Percentiles rank a stretch among this genome's conserved stretches.
Conservation (phyloP, 2,329 filamentous ascomycete genomes). For the Beauveria varroae region DNA sequence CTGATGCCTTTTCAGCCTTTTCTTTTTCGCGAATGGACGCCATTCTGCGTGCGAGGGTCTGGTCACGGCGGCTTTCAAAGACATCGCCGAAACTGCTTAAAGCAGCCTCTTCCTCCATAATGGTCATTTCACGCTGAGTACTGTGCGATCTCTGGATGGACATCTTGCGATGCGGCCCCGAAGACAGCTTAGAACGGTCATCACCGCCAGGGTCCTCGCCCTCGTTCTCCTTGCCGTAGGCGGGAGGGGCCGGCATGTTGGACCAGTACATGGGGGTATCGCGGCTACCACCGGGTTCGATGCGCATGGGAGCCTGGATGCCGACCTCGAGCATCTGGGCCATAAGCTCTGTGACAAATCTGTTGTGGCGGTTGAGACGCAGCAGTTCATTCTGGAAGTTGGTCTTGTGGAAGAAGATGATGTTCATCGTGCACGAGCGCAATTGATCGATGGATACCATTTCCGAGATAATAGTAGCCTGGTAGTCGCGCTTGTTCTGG, state of each 20-base stretch:
- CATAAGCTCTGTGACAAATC: slow-evolving; percentile 90
- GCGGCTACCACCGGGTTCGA: slow-evolving; percentile 59
- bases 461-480: slow-evolving; percentile 79
- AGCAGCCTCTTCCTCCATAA: slow-evolving; percentile 22
- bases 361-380: slow-evolving; percentile 84
- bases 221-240: slow-evolving; percentile 23
- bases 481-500: slow-evolving; percentile 82
- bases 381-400: slow-evolving; percentile 94
- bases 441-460: slow-evolving; percentile 73
- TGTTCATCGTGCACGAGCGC: slow-evolving; percentile 78
- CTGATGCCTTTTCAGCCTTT: slow-evolving; percentile 17
- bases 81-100: slow-evolving; percentile 38
- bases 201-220: slow-evolving; percentile 14
- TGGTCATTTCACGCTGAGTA: slow-evolving; percentile 12
- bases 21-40: slow-evolving; percentile 32
- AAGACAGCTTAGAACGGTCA: slow-evolving; percentile 9
- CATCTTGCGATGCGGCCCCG: slow-evolving; percentile 4
- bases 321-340: slow-evolving; percentile 73
- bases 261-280: slow-evolving; percentile 57
- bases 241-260: slow-evolving; percentile 27
- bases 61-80: slow-evolving; percentile 34
- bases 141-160: slow-evolving; percentile 12
- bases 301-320: slow-evolving; percentile 65
- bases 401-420: slow-evolving; percentile 96
- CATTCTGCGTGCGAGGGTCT: slow-evolving; percentile 26